Base-by-base conservation (phyloP, 768 basidiomycete genomes). In the Pisolithus sp. region DNA sequence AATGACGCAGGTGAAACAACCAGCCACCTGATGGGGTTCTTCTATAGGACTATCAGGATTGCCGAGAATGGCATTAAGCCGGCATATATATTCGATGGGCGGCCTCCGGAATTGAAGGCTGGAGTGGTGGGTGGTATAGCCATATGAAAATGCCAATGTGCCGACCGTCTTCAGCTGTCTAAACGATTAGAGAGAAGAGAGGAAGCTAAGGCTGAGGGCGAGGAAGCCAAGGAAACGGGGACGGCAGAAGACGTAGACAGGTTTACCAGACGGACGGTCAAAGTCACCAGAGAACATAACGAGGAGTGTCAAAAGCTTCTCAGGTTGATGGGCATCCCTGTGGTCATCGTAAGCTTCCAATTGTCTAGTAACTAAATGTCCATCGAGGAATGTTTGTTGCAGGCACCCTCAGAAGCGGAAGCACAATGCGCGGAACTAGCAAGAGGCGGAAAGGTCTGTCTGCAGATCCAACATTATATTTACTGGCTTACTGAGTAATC, bases 11-110 rank as follows among this genome's bases (percentile, higher is more conserved):
- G 96, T 17, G 96, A 99, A 65, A 96, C 93, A 4, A 99, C 96
- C 2, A 94, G 93, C 71, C 95, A 99, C 71, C 75, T 99, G 10
- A 97, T 98, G 93, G 96, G 96, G 0, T 88, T 98, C 68, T 99
- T 99, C 73, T 97, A 97, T 63, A 80, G 94, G 37, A 99, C 96
- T 0, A 90, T 99, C 53, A 80, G 96, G 21, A 98, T 99, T 67
- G 94, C 94, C 17, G 96, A 99, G 71, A 95, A 98, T 58, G 96
- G 96, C 4, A 93, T 99, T 65, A 99, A 99, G 63, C 94, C 95
- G 0, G 87, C 87, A 31, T 98, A 98, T 68, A 92, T 99, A 31
- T 99, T 99, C 58, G 96, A 99, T 68, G 96, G 96, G 20, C 95
- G 94, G 68, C 96, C 96, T 2, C 96, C 96, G 43, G 93, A 97